Percentiles rank a stretch among this genome's conserved stretches.
Conservation (phyloP, 768 basidiomycete species). For the Xerocomus brunneocitrinus region DNA sequence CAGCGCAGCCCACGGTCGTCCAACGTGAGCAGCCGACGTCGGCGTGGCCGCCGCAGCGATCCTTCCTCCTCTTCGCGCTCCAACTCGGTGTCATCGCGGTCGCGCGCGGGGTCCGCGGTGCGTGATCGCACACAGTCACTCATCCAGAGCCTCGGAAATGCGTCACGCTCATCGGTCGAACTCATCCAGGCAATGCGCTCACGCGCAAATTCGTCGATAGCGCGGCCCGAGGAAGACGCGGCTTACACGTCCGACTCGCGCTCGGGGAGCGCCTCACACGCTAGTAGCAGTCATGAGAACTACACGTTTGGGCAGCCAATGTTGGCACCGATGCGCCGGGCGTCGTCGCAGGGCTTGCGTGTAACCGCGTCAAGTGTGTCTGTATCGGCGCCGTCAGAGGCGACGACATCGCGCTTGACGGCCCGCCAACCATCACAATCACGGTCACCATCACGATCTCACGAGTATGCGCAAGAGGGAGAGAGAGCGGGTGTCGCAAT, state of each 20-base stretch:
- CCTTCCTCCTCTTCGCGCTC: slow-evolving; percentile 35
- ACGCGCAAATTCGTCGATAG: slow-evolving; percentile 66
- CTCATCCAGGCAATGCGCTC: slow-evolving; percentile 47
- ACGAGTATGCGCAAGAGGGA: neutral
- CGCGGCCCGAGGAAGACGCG: slow-evolving; percentile 55
- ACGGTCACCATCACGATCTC: slow-evolving; percentile 4
- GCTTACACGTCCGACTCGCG: slow-evolving; percentile 33
- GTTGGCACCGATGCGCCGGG: slow-evolving; percentile 26
- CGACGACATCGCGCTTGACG: slow-evolving; percentile 23
- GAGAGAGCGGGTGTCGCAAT: slow-evolving; percentile 26
- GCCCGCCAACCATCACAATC: slow-evolving; percentile 13
- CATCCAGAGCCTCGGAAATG: slow-evolving; percentile 59
- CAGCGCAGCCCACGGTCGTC: slow-evolving; percentile 46
- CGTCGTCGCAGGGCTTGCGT: slow-evolving; percentile 18
- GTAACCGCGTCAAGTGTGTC: slow-evolving; percentile 17
- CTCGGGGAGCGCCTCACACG: slow-evolving; percentile 45
- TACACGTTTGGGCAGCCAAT: slow-evolving; percentile 70
- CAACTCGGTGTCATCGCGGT: slow-evolving; percentile 32
- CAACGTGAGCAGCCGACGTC: slow-evolving; percentile 34
- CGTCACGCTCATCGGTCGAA: slow-evolving; percentile 58
- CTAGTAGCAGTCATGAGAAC: slow-evolving; percentile 52
- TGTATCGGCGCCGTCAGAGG: slow-evolving; percentile 23
- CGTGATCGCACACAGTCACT: slow-evolving; percentile 65
- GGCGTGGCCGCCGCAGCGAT: slow-evolving; percentile 32
- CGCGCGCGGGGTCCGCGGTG: slow-evolving; percentile 45